These are phyloP conservation scores for Cornus kousa DNA, from an alignment of 148 eudicot species.

Conservation along the genomic window DNA sequence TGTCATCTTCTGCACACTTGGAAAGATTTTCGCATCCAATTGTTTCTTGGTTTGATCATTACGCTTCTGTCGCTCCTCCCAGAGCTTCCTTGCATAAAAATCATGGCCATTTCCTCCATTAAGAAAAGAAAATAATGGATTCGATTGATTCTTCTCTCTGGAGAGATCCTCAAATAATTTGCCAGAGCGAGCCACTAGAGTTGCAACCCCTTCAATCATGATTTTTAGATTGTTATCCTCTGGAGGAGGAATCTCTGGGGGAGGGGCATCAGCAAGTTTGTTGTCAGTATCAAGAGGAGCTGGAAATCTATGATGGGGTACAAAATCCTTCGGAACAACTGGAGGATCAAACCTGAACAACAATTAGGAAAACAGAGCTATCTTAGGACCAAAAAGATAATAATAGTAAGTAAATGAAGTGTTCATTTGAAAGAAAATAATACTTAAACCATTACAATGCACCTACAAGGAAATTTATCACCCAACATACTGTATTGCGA, in stretches of 20 bases:
- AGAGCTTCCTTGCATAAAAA: conserved; percentile 78
- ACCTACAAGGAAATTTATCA: background rate
- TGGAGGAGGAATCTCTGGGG: conserved; percentile 71
- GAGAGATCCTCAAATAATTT: conserved; percentile 90
- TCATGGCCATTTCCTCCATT: conserved; percentile 80
- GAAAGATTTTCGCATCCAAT: conserved; percentile 40
- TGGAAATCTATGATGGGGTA: conserved; percentile 68
- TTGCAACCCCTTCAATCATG: conserved; percentile 87
- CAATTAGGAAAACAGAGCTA: background rate
- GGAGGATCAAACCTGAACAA: conserved; percentile 84
- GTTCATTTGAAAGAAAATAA: background rate
- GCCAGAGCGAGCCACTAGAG: conserved; percentile 87
- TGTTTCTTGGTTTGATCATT: conserved; percentile 41
- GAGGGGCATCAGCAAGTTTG: conserved; percentile 42
- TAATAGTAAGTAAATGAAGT: background rate
- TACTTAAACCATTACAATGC: background rate
- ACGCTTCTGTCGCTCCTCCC: conserved; percentile 87
- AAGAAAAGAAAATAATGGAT: conserved; percentile 80
- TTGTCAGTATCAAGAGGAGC: conserved; percentile 49
- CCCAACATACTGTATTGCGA: no score
- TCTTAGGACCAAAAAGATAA: background rate
- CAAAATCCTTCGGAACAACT: conserved; percentile 66
- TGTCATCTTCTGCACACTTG: conserved; percentile 60
- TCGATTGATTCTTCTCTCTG: conserved; percentile 76
- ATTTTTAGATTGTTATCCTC: conserved; percentile 69